A percentile compares a stretch with the other conserved stretches of the same genome.
Evolutionary conservation across 495 filamentous ascomycete genomes (phyloP).

Genomic region (Chaetomium cochliodes): DNA sequence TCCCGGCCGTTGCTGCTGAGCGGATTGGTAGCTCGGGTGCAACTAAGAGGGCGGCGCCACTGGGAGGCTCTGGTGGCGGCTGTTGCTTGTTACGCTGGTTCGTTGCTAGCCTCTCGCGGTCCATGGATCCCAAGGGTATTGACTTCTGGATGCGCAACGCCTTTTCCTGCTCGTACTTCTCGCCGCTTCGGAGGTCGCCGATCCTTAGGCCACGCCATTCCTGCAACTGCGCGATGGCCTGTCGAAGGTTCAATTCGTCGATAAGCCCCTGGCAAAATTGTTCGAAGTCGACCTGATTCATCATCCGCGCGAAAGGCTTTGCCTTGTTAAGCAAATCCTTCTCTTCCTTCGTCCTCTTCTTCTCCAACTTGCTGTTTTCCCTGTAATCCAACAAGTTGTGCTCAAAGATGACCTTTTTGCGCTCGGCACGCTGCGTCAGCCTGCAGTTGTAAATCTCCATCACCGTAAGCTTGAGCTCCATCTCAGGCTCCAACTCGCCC

Average conservation of each 20-base stretch:
- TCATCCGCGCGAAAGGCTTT: slow-evolving; percentile 95
- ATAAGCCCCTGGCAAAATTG: slow-evolving; percentile 77
- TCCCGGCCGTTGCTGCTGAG: slow-evolving; percentile 28
- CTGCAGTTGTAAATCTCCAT: slow-evolving; percentile 98
- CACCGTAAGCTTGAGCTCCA: slow-evolving; percentile 94
- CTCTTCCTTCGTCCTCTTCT: slow-evolving; percentile 95
- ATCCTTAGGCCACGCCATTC: slow-evolving; percentile 89
- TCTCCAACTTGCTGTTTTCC: slow-evolving; percentile 81
- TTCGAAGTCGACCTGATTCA: slow-evolving; percentile 90
- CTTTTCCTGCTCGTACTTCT: slow-evolving; percentile 95
- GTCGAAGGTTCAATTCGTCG: slow-evolving; percentile 84
- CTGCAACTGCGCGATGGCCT: slow-evolving; percentile 86
- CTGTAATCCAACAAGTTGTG: slow-evolving; percentile 89
- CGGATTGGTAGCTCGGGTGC: slow-evolving; percentile 72
- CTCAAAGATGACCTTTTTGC: slow-evolving; percentile 96
- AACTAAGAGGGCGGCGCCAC: slow-evolving; percentile 68
- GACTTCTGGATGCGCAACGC: slow-evolving; percentile 66
- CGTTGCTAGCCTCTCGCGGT: slow-evolving; percentile 69
- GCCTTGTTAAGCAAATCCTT: slow-evolving; percentile 83
- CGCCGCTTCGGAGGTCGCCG: slow-evolving; percentile 76
- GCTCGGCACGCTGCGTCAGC: slow-evolving; percentile 84
- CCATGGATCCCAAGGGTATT: slow-evolving; percentile 71
- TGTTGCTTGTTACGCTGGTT: slow-evolving; percentile 57
- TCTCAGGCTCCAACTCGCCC: slow-evolving; percentile 84
- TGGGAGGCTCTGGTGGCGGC: slow-evolving; percentile 64